phyloP scores from a whole-genome alignment of 371 early-diverging fungal genomes.

The Blyttiomyces sp. region DNA sequence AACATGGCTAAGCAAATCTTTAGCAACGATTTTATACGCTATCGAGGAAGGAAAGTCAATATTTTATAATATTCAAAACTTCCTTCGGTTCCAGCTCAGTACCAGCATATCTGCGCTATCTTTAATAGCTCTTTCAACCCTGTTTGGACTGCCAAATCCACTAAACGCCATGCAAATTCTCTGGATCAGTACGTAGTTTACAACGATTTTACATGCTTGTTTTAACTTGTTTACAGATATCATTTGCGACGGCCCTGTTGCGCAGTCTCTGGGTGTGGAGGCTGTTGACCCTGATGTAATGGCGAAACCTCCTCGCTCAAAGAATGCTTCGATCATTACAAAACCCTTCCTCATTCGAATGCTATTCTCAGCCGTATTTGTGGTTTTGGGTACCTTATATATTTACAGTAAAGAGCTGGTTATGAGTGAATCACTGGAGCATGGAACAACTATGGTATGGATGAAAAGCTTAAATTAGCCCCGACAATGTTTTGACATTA shows the following conservation, averaged over 20 bases:
- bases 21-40: slow-evolving; percentile 71
- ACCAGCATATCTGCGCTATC: slow-evolving; percentile 82
- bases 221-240: slow-evolving; percentile 56
- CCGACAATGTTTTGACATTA: neutral
- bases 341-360: slow-evolving; percentile 71
- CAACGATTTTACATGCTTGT: neutral
- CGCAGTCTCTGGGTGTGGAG: slow-evolving; percentile 87
- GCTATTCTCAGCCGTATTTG: slow-evolving; percentile 71
- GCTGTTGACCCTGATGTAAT: slow-evolving; percentile 79
- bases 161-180: slow-evolving; percentile 97
- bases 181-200: slow-evolving; percentile 67
- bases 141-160: slow-evolving; percentile 85
- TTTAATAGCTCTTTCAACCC: slow-evolving; percentile 80
- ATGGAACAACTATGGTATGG: slow-evolving; percentile 89
- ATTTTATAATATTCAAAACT: slow-evolving; percentile 90
- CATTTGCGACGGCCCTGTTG: slow-evolving; percentile 91
- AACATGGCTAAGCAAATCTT: too few species aligned
- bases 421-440: slow-evolving; percentile 64
- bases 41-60: slow-evolving; percentile 92
- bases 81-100: slow-evolving; percentile 83
- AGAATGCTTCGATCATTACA: slow-evolving; percentile 73
- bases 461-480: neutral
- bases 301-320: slow-evolving; percentile 75
- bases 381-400: slow-evolving; percentile 84
- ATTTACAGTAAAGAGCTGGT: slow-evolving; percentile 76